Percentiles rank a stretch among this genome's conserved stretches.
Conservation (phyloP, 768 basidiomycete species). For the Tulasnella sp. region DNA sequence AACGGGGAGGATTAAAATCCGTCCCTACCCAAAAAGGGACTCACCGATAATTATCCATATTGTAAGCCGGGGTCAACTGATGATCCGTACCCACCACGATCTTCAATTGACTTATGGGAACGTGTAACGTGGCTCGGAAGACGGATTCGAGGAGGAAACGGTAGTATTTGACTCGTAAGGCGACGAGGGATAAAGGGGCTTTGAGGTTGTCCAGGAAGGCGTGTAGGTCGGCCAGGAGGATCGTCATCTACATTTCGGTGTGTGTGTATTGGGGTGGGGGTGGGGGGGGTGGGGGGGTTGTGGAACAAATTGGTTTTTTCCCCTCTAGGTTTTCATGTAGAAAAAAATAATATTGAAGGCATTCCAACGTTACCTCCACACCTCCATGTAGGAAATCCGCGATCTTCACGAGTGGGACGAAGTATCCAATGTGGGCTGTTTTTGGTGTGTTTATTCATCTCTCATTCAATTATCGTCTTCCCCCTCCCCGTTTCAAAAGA, state of each 20-base stretch:
- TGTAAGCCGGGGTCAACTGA: constrained; percentile 87
- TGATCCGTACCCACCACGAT: constrained; percentile 89
- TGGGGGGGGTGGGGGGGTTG: too few species aligned
- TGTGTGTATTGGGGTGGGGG: too few species aligned
- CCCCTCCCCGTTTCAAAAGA: neutral
- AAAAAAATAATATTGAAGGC: too few species aligned
- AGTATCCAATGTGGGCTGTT: constrained; percentile 93
- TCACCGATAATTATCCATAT: constrained; percentile 76
- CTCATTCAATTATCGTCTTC: neutral
- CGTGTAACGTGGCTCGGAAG: constrained; percentile 69
- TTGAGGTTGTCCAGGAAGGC: constrained; percentile 97
- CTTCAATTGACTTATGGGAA: constrained; percentile 70
- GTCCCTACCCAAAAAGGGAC: too few species aligned
- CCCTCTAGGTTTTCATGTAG: too few species aligned
- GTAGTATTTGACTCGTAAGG: constrained; percentile 84
- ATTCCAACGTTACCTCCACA: too few species aligned
- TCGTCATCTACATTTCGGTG: constrained; percentile 42
- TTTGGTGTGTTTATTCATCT: neutral
- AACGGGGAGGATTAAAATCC: too few species aligned
- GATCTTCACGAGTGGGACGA: constrained; percentile 88
- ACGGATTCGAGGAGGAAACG: constrained; percentile 67
- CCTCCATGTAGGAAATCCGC: constrained; percentile 90
- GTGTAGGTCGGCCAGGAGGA: constrained; percentile 83
- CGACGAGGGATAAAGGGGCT: constrained; percentile 85
- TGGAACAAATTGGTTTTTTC: too few species aligned